phyloP scores from a whole-genome alignment of 257 asterid genomes.

The Fraxinus americana region DNA sequence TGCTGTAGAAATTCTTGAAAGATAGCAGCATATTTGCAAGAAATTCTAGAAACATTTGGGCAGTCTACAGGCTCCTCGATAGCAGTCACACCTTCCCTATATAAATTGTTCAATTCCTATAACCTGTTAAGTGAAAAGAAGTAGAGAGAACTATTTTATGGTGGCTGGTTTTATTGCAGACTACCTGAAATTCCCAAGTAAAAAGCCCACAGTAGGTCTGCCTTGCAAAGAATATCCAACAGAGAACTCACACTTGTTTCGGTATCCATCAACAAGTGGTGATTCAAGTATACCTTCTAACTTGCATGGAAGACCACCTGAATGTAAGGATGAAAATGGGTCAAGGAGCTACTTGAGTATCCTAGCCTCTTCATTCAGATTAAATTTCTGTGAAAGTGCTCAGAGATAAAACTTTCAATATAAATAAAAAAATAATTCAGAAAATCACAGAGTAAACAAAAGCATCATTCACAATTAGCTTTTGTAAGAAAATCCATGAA shows the following conservation, averaged over 20 bases:
- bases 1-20: constrained; percentile 81
- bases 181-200: constrained; percentile 97
- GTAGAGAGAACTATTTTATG: constrained; percentile 8
- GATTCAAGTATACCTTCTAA: constrained; percentile 85
- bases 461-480: constrained; percentile 4
- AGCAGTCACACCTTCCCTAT: constrained; percentile 98
- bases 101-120: constrained; percentile 20
- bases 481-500: constrained; percentile 8
- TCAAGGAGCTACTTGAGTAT: constrained; percentile 22
- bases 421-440: constrained; percentile 1
- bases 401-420: constrained; percentile 8
- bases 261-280: constrained; percentile 79
- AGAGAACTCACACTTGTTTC: constrained; percentile 97
- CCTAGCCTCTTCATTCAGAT: constrained; percentile 10
- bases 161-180: constrained; percentile 14
- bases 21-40: constrained; percentile 73
- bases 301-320: constrained; percentile 98
- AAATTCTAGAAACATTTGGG: constrained; percentile 77
- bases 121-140: constrained; percentile 13
- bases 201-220: constrained; percentile 80
- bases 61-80: constrained; percentile 91
- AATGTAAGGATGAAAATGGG: constrained; percentile 28
- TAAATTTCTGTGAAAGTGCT: not conserved
- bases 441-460: constrained; percentile 2
- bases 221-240: constrained; percentile 91